phyloP scores from a whole-genome alignment of 2,329 filamentous ascomycete species.

The Cercospora canescens region DNA sequence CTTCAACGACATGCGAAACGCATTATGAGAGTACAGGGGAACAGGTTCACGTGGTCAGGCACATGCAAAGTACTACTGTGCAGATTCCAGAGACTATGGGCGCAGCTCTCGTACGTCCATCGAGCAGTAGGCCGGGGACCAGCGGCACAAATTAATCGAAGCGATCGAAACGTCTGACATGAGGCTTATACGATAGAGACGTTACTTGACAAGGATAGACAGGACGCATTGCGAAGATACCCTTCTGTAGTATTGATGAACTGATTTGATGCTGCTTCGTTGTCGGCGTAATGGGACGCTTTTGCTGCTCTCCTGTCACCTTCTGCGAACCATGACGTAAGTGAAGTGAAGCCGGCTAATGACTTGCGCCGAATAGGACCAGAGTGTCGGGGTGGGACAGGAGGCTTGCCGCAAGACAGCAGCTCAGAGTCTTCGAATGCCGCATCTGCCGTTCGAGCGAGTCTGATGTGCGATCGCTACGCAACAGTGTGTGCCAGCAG shows the following conservation, averaged over 20 bases:
- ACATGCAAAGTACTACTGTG: slow-evolving; percentile 18
- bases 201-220: slow-evolving; percentile 5
- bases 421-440: background rate
- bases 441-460: slow-evolving; percentile 1
- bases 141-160: slow-evolving; percentile 5
- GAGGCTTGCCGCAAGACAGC: background rate
- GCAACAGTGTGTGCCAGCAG: background rate
- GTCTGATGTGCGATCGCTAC: background rate
- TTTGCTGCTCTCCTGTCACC: too few relatives aligned
- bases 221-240: slow-evolving; percentile 12
- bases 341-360: background rate
- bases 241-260: background rate
- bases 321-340: too few relatives aligned
- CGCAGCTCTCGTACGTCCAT: background rate
- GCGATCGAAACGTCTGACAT: background rate
- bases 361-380: background rate
- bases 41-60: slow-evolving; percentile 63
- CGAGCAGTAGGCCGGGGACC: slow-evolving; percentile 19
- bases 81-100: slow-evolving; percentile 17
- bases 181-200: slow-evolving; percentile 1
- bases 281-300: background rate
- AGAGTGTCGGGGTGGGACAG: background rate
- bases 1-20: slow-evolving; percentile 65
- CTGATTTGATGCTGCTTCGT: background rate
- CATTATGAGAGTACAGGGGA: slow-evolving; percentile 78